A percentile compares a stretch with the other conserved stretches of the same genome.
These are phyloP conservation scores for Reutealis trisperma DNA, from an alignment of 345 rosid genomes.

Conservation along the genomic window DNA sequence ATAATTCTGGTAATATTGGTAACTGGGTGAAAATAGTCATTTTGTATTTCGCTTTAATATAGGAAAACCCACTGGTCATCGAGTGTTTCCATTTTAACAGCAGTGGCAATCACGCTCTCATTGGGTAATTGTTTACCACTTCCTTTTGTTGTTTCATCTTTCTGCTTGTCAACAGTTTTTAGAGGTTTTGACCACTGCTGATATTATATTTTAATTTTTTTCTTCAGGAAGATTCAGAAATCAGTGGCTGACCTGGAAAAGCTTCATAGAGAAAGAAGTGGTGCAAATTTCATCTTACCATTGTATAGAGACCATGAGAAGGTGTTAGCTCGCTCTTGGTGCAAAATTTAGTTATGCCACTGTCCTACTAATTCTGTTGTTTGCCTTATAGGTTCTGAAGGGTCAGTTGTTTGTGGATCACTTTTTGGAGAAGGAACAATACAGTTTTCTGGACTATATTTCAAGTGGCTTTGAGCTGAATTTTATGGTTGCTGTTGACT, in stretches of 20 bases:
- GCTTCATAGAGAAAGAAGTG: conserved; percentile 49
- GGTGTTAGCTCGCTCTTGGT: conserved; percentile 39
- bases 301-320: conserved; percentile 49
- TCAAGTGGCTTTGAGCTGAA: conserved; percentile 81
- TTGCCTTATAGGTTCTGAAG: conserved; percentile 52
- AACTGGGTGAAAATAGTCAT: not conserved
- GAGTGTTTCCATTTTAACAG: conserved; percentile 86
- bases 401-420: conserved; percentile 76
- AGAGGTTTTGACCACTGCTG: not conserved
- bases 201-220: conserved; percentile 16
- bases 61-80: conserved; percentile 75
- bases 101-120: conserved; percentile 61
- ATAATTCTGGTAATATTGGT: not conserved
- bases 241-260: conserved; percentile 66
- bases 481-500: conserved; percentile 94
- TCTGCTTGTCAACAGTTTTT: conserved; percentile 11
- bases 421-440: conserved; percentile 60
- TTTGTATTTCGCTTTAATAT: conserved; percentile 20
- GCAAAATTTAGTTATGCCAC: conserved; percentile 1
- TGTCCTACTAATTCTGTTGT: not conserved
- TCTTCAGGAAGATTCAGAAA: conserved; percentile 61
- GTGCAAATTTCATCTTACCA: conserved; percentile 51
- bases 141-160: not conserved
- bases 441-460: conserved; percentile 81
- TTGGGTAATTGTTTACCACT: conserved; percentile 54